Evolutionary conservation across 2,329 filamentous ascomycete species (phyloP).

Genomic region (Cercospora brassicicola): DNA sequence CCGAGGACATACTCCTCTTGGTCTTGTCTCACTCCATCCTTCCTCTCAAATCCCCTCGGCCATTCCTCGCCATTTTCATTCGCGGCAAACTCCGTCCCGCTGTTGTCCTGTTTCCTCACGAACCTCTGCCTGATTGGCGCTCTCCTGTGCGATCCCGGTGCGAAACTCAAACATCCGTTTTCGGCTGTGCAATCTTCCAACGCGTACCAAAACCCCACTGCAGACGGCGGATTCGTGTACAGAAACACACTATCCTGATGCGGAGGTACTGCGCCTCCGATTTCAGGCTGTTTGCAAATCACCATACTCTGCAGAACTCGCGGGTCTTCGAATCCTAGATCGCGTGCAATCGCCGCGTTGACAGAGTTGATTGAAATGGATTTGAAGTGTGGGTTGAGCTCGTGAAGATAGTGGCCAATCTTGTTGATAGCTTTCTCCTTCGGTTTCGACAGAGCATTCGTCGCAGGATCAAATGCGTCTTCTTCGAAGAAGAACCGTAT

Average conservation of each 20-base stretch:
- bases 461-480: conserved; percentile 69
- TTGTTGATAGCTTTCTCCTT: conserved; percentile 82
- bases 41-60: conserved; percentile 40
- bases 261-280: conserved; percentile 83
- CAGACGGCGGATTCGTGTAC: conserved; percentile 83
- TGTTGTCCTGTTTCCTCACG: conserved; percentile 65
- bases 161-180: conserved; percentile 88
- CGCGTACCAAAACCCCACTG: conserved; percentile 96
- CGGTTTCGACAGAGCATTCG: conserved; percentile 68
- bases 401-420: conserved; percentile 54
- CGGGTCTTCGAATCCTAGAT: conserved; percentile 74
- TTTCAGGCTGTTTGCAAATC: conserved; percentile 97
- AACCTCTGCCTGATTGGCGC: conserved; percentile 71
- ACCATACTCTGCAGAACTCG: conserved; percentile 90
- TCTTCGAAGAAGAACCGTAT: conserved; percentile 97
- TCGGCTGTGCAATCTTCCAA: conserved; percentile 83
- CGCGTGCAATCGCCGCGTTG: conserved; percentile 65
- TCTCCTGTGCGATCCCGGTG: conserved; percentile 76
- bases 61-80: conserved; percentile 62
- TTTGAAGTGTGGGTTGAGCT: conserved; percentile 51
- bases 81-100: conserved; percentile 56
- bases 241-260: conserved; percentile 93
- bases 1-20: conserved; percentile 70
- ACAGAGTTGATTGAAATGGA: conserved; percentile 53
- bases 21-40: conserved; percentile 35